A percentile compares a stretch with the other conserved stretches of the same genome.
phyloP scores from a whole-genome alignment of 2,329 filamentous ascomycete species.

The Davidsoniella virescens region DNA sequence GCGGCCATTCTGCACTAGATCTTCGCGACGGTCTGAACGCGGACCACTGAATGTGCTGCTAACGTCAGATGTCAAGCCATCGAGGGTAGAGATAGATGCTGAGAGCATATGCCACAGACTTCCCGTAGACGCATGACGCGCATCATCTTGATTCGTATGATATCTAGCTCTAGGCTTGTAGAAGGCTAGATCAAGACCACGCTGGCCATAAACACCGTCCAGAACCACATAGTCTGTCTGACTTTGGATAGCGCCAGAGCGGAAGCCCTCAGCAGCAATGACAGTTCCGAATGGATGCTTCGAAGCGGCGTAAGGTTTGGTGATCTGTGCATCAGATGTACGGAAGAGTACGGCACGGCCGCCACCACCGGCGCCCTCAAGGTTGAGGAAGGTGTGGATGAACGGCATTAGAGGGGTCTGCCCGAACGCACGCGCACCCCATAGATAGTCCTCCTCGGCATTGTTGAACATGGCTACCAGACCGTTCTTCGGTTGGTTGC shows the following conservation, averaged over 20 bases:
- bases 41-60: constrained; percentile 49
- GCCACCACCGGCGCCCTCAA: constrained; percentile 88
- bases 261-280: constrained; percentile 70
- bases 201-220: constrained; percentile 57
- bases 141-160: constrained; percentile 80
- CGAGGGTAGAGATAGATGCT: constrained; percentile 57
- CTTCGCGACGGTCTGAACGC: constrained; percentile 35
- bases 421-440: constrained; percentile 72
- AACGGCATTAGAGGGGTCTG: constrained; percentile 68
- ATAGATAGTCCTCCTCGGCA: constrained; percentile 82
- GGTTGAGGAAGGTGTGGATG: constrained; percentile 77
- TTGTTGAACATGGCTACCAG: constrained; percentile 85
- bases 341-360: constrained; percentile 78
- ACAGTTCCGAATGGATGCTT: constrained; percentile 72
- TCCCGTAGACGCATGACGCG: constrained; percentile 53
- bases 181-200: constrained; percentile 85
- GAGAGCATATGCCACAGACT: constrained; percentile 93
- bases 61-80: constrained; percentile 52
- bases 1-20: constrained; percentile 48
- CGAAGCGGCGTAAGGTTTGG: constrained; percentile 55
- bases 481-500: constrained; percentile 59
- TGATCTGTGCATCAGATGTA: constrained; percentile 73
- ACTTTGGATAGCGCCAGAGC: constrained; percentile 60
- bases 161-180: constrained; percentile 74
- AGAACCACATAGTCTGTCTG: constrained; percentile 85